Evolutionary conservation across 768 basidiomycete genomes (phyloP), one percentile per base, ranked within the genome.

Genomic region (Rhodotorula kratochvilovae): DNA sequence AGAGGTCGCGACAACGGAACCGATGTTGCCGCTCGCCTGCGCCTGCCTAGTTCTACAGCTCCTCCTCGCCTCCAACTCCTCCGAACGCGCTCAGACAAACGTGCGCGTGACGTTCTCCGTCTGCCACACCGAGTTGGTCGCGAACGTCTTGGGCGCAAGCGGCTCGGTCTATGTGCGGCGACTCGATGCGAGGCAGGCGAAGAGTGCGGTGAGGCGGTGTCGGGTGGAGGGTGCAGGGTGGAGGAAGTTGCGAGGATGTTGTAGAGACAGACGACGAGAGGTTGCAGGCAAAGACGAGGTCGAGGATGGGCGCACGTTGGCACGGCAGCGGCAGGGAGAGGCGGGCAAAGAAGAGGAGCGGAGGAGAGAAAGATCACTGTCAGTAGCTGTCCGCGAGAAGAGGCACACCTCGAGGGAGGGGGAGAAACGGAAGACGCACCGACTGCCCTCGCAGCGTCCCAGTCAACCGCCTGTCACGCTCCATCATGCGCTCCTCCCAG

Each of bases 401-500:
- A 6, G 25, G 21, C 17, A 33, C 13, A 29, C 13, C 29, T 29
- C 29, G 2, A 50, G 23, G 48, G 25, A 23, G 25, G 25, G 19
- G 21, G 12, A 12, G 45, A 46, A 21, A 46, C 45, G 21, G 21
- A 21, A 12, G 58, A 82, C 91, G 77, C 80, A 94, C 94, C 79
- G 85, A 84, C 80, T 97, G 95, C 64, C 92, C 92, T 74, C 95
- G 86, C 77, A 82, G 77, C 79, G 90, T 89, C 21, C 95, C 95
- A 5, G 93, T 96, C 78, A 98, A 80, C 73, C 90, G 84, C 78
- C 85, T 84, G 82, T 98, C 95, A 66, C 95, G 84, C 78, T 88
- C 86, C 88, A 97, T 92, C 92, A 98, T 91, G 89, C 90, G 91
- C 63, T 90, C 85, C 72, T 98, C 95, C 92, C 92, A 98, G 31